phyloP scores from a whole-genome alignment of 768 basidiomycete species.

The Leucocoprinus birnbaumii region DNA sequence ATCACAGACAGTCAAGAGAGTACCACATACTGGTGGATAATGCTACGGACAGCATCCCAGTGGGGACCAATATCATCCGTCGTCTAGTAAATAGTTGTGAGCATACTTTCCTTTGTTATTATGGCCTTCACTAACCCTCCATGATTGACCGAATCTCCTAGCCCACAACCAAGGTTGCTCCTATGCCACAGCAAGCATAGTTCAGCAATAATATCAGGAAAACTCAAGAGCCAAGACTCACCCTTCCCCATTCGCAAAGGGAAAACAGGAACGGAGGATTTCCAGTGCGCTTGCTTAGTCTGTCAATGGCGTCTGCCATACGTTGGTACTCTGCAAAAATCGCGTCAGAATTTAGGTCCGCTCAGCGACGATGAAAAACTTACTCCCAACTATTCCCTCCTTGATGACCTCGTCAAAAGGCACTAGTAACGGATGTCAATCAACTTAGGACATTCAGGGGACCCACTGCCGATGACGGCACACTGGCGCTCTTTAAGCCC shows the following conservation, averaged over 20 bases:
- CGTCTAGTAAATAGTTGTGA: slow-evolving; percentile 29
- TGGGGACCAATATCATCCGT: slow-evolving; percentile 47
- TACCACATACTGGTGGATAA: slow-evolving; percentile 47
- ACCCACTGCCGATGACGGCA: no score
- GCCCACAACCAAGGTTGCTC: slow-evolving; percentile 68
- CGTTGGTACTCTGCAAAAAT: slow-evolving; percentile 38
- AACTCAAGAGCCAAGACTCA: slow-evolving; percentile 25
- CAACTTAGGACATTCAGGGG: background rate
- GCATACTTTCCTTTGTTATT: background rate
- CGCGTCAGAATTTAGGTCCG: background rate
- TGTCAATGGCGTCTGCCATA: slow-evolving; percentile 57
- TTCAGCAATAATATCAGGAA: slow-evolving; percentile 22
- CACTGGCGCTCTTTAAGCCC: no score
- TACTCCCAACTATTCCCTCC: slow-evolving; percentile 55
- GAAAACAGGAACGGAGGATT: slow-evolving; percentile 57
- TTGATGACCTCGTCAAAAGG: slow-evolving; percentile 55
- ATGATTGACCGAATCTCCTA: slow-evolving; percentile 56
- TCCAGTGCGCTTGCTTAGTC: slow-evolving; percentile 42
- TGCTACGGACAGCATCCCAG: slow-evolving; percentile 49
- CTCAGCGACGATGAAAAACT: slow-evolving; percentile 16
- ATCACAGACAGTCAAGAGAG: background rate
- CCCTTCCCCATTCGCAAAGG: slow-evolving; percentile 67
- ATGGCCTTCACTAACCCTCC: slow-evolving; percentile 46
- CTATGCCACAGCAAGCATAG: slow-evolving; percentile 22
- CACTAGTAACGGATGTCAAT: slow-evolving; percentile 25